Evolutionary conservation across 2,329 filamentous ascomycete species (phyloP), one percentile per base, ranked within the genome.

Genomic region (Chaetomiaceae sp.): DNA sequence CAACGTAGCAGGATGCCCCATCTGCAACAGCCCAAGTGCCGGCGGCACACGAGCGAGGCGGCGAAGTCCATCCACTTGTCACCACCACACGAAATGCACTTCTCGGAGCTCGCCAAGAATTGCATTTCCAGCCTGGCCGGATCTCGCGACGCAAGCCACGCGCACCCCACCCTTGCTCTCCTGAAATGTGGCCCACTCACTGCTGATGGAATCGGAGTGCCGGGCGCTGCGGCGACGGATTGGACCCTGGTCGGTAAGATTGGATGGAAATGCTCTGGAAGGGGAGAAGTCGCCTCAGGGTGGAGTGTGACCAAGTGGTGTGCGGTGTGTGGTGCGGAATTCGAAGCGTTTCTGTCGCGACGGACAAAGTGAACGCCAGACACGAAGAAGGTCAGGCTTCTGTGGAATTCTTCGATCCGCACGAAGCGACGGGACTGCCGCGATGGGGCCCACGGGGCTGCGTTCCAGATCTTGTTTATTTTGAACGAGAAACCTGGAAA

Each of bases 381-480:
- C n/a, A n/a, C n/a, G n/a, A n/a, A n/a, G n/a, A n/a, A n/a, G n/a
- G n/a, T n/a, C n/a, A 29, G 27, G 4, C 14, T 11, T 14, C 10
- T 29, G 14, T 29, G 27, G 14, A n/a, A 32, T 32, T 14, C 11
- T 32, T n/a, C 2, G 7, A n/a, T n/a, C n/a, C n/a, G n/a, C n/a
- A n/a, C n/a, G n/a, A n/a, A n/a, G n/a, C n/a, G n/a, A n/a, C n/a
- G 20, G 9, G 7, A 29, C 3, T 4, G 12, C 17, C n/a, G 9
- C 17, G 9, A 30, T 39, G 26, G 37, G n/a, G 19, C 19, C 29
- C 22, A 27, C 38, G 29, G 19, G 27, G 41, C 44, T 50, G 49
- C 50, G 49, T 56, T 52, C 52, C 49, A 55, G 43, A 47, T 43
- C 48, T 56, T 55, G 52, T 57, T 56, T 57, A 45, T 56, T 57